Evolutionary conservation across 2,329 filamentous ascomycete genomes (phyloP).

Genomic region (Phialophora macrospora): DNA sequence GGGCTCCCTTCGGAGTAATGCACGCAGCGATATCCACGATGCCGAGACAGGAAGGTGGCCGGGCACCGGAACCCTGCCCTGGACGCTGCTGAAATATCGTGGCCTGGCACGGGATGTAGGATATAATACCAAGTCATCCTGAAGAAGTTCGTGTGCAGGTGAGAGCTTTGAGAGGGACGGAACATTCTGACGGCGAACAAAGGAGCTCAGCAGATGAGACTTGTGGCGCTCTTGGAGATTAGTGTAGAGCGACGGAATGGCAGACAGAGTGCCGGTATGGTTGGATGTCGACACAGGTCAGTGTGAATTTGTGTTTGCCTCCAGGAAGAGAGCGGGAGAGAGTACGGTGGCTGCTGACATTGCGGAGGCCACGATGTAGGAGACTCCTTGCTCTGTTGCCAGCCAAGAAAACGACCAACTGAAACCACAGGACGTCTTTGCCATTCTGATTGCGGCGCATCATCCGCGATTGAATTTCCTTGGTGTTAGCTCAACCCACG

Average conservation of each 20-base stretch:
- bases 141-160: background rate
- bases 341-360: conserved; percentile 9
- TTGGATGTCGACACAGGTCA: conserved; percentile 68
- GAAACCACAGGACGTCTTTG: conserved; percentile 76
- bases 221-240: background rate
- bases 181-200: background rate
- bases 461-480: conserved; percentile 78
- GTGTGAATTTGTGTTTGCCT: conserved; percentile 29
- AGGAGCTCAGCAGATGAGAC: conserved; percentile 1
- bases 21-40: conserved; percentile 12
- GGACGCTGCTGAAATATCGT: background rate
- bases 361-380: conserved; percentile 52
- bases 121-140: background rate
- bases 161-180: background rate
- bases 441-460: conserved; percentile 82
- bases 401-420: conserved; percentile 14
- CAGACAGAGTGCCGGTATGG: conserved; percentile 58
- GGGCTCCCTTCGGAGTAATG: background rate
- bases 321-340: background rate
- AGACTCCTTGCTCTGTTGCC: background rate
- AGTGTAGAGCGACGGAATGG: conserved; percentile 10
- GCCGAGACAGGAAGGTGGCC: background rate
- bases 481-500: conserved; percentile 88
- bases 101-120: background rate
- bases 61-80: background rate